These are phyloP conservation scores for Tremella fuciformis DNA, from an alignment of 768 basidiomycete species.

Conservation along the genomic window DNA sequence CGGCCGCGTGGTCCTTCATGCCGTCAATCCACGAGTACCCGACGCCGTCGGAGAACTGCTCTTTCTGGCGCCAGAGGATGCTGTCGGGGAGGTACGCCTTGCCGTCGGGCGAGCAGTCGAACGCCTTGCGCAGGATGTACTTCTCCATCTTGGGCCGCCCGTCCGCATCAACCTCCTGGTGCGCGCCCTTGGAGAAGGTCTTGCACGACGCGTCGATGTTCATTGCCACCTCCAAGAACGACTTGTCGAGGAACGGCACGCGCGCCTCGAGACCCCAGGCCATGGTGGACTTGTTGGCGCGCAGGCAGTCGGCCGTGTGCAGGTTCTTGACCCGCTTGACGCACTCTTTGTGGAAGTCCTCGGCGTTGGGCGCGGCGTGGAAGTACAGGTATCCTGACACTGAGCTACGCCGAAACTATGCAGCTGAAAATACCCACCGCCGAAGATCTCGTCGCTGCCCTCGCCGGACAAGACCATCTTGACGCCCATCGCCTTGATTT, in stretches of 20 bases:
- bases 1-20: slow-evolving; percentile 81
- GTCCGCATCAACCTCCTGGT: slow-evolving; percentile 73
- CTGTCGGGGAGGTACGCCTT: slow-evolving; percentile 89
- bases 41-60: slow-evolving; percentile 92
- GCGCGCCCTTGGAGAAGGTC: slow-evolving; percentile 76
- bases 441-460: slow-evolving; percentile 95
- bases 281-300: slow-evolving; percentile 99
- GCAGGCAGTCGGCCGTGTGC: slow-evolving; percentile 93
- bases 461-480: slow-evolving; percentile 99
- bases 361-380: slow-evolving; percentile 88
- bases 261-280: slow-evolving; percentile 99
- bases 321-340: slow-evolving; percentile 94
- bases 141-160: slow-evolving; percentile 95
- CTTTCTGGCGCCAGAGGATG: slow-evolving; percentile 98
- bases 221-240: slow-evolving; percentile 92
- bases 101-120: slow-evolving; percentile 73
- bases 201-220: slow-evolving; percentile 82
- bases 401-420: background rate
- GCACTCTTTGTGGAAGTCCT: slow-evolving; percentile 90
- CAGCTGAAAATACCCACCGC: slow-evolving; percentile 59
- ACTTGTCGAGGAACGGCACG: slow-evolving; percentile 96
- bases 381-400: slow-evolving; percentile 89
- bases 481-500: slow-evolving; percentile 99
- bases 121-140: slow-evolving; percentile 95
- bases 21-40: slow-evolving; percentile 99